Conservation (phyloP, 768 basidiomycete genomes). For the Psilocybe azurescens region DNA sequence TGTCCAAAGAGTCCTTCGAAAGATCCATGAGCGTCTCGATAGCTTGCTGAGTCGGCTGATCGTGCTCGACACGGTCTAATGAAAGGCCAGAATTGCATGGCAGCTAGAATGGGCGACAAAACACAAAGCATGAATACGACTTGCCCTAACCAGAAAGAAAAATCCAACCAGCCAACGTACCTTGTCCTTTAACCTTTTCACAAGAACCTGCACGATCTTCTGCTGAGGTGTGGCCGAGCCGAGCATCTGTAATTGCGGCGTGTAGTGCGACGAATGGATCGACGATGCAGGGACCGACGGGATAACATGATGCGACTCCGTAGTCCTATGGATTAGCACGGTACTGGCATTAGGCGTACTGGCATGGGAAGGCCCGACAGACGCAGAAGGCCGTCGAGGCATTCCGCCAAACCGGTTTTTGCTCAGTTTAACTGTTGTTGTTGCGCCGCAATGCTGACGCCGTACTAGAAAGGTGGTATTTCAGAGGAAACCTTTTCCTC, state of each 20-base stretch:
- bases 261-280: conserved; percentile 2
- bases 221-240: conserved; percentile 69
- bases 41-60: conserved; percentile 75
- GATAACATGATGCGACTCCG: conserved; percentile 60
- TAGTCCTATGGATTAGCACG: conserved; percentile 62
- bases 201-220: conserved; percentile 81
- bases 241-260: conserved; percentile 36
- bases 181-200: conserved; percentile 83
- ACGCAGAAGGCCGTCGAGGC: conserved; percentile 67
- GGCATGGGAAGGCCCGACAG: conserved; percentile 41
- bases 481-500: conserved; percentile 4
- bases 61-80: conserved; percentile 75
- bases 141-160: background rate
- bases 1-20: conserved; percentile 75
- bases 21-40: conserved; percentile 83
- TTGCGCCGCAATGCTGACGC: background rate
- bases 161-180: conserved; percentile 41
- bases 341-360: conserved; percentile 36
- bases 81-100: conserved; percentile 84
- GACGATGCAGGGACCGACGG: conserved; percentile 16
- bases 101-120: conserved; percentile 52
- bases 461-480: background rate
- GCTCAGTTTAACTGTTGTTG: conserved; percentile 4
- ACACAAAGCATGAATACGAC: background rate
- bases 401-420: conserved; percentile 31